A percentile compares a stretch with the other conserved stretches of the same genome.
phyloP scores from a whole-genome alignment of 352 stramenopile species.

The Pythium myriotylum region DNA sequence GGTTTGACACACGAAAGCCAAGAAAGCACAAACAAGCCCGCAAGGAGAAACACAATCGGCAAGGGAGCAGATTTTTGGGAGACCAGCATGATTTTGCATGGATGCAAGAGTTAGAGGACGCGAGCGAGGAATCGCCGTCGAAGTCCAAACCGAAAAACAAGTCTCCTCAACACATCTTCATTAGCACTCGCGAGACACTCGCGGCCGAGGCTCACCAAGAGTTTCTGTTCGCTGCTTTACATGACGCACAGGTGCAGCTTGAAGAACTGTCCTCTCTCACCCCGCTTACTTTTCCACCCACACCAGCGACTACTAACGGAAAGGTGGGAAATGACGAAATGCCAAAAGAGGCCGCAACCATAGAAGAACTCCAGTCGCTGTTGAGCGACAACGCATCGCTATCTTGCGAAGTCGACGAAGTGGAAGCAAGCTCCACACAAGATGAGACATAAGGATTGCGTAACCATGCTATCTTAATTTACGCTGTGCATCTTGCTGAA shows the following conservation, averaged over 20 bases:
- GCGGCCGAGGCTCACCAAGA: slow-evolving; percentile 58
- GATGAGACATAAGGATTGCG: slow-evolving; percentile 1
- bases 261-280: slow-evolving; percentile 56
- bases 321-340: not conserved
- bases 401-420: not conserved
- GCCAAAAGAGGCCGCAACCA: not conserved
- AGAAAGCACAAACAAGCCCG: slow-evolving; percentile 2
- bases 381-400: slow-evolving; percentile 33
- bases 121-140: slow-evolving; percentile 1
- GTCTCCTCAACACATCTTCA: slow-evolving; percentile 32
- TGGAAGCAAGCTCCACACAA: not conserved
- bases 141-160: slow-evolving; percentile 12
- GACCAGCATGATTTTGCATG: slow-evolving; percentile 2
- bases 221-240: slow-evolving; percentile 63
- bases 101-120: slow-evolving; percentile 8
- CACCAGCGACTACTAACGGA: not conserved
- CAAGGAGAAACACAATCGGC: not conserved
- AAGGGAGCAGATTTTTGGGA: not conserved
- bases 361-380: slow-evolving; percentile 25
- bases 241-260: slow-evolving; percentile 62
- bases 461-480: slow-evolving; percentile 37
- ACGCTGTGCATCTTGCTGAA: slow-evolving; percentile 92
- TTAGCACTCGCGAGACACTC: slow-evolving; percentile 54
- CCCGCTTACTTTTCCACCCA: slow-evolving; percentile 36
- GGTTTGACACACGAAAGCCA: no score